A percentile compares a stretch with the other conserved stretches of the same genome.
These are phyloP conservation scores for Hyaloscypha hepaticicola DNA, from an alignment of 495 filamentous ascomycete genomes.

Conservation along the genomic window DNA sequence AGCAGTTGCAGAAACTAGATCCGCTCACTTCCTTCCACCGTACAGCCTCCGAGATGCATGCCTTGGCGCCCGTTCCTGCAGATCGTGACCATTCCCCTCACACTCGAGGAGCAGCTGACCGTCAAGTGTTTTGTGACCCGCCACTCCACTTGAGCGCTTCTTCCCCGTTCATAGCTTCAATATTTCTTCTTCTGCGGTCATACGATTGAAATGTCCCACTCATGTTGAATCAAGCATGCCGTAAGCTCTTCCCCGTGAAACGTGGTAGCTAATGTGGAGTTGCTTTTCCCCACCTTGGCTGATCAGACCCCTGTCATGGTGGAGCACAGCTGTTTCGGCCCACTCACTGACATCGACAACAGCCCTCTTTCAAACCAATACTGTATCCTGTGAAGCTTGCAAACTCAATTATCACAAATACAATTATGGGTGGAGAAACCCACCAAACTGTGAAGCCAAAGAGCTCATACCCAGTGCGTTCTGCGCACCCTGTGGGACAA, in stretches of 20 bases:
- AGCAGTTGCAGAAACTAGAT: no score
- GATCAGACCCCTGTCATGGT: slow-evolving; percentile 14
- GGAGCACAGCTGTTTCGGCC: not conserved
- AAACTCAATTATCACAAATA: slow-evolving; percentile 16
- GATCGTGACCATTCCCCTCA: not conserved
- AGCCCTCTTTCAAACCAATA: slow-evolving; percentile 10
- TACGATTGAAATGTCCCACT: not conserved
- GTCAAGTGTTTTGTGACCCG: not conserved
- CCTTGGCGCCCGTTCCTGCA: not conserved
- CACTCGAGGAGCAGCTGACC: slow-evolving; percentile 4
- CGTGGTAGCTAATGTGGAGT: not conserved
- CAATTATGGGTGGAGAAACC: slow-evolving; percentile 44
- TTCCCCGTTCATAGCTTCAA: not conserved
- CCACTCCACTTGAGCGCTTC: not conserved
- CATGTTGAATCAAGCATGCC: not conserved
- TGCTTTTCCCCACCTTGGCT: not conserved
- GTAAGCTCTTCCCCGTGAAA: not conserved
- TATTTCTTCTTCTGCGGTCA: not conserved
- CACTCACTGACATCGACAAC: slow-evolving; percentile 22
- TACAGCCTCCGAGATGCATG: not conserved
- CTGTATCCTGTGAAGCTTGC: slow-evolving; percentile 7
- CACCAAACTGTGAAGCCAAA: slow-evolving; percentile 33
- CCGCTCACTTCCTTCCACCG: not conserved
- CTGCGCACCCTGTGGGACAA: slow-evolving; percentile 62
- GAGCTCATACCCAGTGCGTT: slow-evolving; percentile 46